phyloP scores from a whole-genome alignment of 2,329 filamentous ascomycete genomes.

The Claviceps sp. region DNA sequence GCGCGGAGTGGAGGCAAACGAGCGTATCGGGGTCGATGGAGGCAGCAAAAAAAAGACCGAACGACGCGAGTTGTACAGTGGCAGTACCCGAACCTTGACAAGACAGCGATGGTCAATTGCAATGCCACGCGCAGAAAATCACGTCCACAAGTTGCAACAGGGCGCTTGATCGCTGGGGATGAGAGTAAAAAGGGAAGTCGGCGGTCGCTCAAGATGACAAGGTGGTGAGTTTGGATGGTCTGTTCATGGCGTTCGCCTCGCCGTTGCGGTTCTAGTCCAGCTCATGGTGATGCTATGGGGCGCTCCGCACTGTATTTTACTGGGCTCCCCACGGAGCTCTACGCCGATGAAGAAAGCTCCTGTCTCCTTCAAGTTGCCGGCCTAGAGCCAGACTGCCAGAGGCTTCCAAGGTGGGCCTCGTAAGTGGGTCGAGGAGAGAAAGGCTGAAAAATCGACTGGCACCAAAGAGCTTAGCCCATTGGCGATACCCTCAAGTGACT shows the following conservation, averaged over 20 bases:
- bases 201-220: background rate
- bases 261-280: background rate
- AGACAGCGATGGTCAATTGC: background rate
- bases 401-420: background rate
- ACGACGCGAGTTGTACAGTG: background rate
- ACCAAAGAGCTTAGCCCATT: background rate
- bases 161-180: background rate
- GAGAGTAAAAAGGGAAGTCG: background rate
- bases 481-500: background rate
- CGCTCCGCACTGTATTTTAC: background rate
- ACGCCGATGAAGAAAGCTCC: background rate
- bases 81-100: background rate
- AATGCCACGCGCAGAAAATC: background rate
- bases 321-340: background rate
- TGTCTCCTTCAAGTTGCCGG: background rate
- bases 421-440: background rate
- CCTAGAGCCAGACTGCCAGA: too few relatives aligned
- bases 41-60: background rate
- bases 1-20: slow-evolving; percentile 2
- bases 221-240: background rate
- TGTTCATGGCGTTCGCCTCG: background rate
- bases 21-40: background rate
- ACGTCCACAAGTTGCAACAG: background rate
- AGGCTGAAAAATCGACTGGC: background rate
- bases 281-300: background rate